Base-by-base conservation (phyloP, 148 eudicot genomes). In the Vaccinium macrocarpon region DNA sequence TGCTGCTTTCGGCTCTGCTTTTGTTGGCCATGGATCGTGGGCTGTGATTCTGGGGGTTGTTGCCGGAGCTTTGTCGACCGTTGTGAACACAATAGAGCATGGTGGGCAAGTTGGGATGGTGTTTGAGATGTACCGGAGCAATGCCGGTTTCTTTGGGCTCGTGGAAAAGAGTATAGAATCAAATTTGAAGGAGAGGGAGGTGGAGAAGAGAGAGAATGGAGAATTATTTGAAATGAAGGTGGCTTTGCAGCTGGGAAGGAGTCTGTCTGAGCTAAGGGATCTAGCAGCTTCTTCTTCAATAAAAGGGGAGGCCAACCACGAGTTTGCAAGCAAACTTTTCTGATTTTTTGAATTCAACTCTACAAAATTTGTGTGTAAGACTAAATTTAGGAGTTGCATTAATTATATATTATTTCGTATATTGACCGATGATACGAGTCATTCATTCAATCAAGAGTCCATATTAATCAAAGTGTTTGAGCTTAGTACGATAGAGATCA, bases 101-200 rank as follows among this genome's bases (percentile, higher is more conserved):
- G 92, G 94, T 50, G 89, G 90, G 6, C 94, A 92, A 87, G 94
- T 92, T 38, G 94, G 92, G 75, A 90, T 92, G 91, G 90, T 92
- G 78, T 78, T 86, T 79, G 94, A 92, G 89, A 89, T 92, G 92
- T 92, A 92, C 51, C 87, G 91, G 76, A 88, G 89, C 70, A 89
- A 88, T 81, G 92, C 87, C 6, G 92, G 92, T 6, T 90, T 86
- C 35, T 92, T 89, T 35, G 79, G 76, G 66, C 82, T 79, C 7
- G 19, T 92, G 80, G 87, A 86, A 76, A 91, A 90, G 82, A 79
- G 13, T 13, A 77, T 87, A 19, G 88, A 89, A 68, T 59, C 78
- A 0, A 84, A 79, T 35, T 76, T 88, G 74, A 87, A 90, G 81
- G 88, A 88, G 27, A 29, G 5, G 0, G 83, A 87, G 7, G 82